phyloP scores from a whole-genome alignment of 495 filamentous ascomycete species.

The Diplogelasinospora grovesii region DNA sequence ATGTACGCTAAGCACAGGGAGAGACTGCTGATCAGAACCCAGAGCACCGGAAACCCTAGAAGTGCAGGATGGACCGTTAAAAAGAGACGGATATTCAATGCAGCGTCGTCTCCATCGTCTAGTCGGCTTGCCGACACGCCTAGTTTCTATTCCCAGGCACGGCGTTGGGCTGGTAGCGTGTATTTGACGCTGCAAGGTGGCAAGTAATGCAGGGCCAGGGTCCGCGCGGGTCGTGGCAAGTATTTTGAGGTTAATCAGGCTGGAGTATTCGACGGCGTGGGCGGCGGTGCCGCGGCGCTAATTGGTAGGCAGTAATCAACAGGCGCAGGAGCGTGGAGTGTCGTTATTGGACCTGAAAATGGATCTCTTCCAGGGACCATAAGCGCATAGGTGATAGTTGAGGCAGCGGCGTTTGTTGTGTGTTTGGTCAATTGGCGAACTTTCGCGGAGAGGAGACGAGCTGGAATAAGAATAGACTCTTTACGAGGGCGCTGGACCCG shows the following conservation, averaged over 20 bases:
- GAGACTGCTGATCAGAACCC: neutral
- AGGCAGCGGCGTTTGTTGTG: too few relatives aligned
- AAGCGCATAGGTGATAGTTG: constrained; percentile 1
- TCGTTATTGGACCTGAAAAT: constrained; percentile 21
- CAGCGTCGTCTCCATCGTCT: constrained; percentile 14
- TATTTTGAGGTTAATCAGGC: constrained; percentile 15
- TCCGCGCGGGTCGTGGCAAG: constrained; percentile 14
- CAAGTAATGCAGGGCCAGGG: constrained; percentile 6
- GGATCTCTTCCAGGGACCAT: constrained; percentile 7
- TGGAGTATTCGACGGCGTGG: constrained; percentile 16
- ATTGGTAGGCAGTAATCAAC: constrained; percentile 26
- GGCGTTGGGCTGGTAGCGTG: constrained; percentile 10
- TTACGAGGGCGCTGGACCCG: too few relatives aligned
- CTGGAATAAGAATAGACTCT: too few relatives aligned
- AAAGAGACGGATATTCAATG: constrained; percentile 10
- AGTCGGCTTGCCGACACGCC: constrained; percentile 14
- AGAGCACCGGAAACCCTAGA: neutral
- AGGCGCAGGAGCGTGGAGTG: constrained; percentile 22
- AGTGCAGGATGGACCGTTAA: neutral
- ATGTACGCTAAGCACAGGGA: constrained; percentile 1
- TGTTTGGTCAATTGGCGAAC: neutral
- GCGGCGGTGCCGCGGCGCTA: constrained; percentile 12
- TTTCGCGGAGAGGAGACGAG: too few relatives aligned
- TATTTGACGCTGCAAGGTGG: constrained; percentile 3
- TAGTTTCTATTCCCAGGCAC: constrained; percentile 20